Percentiles rank a stretch among this genome's conserved stretches.
These are phyloP conservation scores for Lepidopterella palustris DNA, from an alignment of 495 filamentous ascomycete genomes.

Conservation along the genomic window DNA sequence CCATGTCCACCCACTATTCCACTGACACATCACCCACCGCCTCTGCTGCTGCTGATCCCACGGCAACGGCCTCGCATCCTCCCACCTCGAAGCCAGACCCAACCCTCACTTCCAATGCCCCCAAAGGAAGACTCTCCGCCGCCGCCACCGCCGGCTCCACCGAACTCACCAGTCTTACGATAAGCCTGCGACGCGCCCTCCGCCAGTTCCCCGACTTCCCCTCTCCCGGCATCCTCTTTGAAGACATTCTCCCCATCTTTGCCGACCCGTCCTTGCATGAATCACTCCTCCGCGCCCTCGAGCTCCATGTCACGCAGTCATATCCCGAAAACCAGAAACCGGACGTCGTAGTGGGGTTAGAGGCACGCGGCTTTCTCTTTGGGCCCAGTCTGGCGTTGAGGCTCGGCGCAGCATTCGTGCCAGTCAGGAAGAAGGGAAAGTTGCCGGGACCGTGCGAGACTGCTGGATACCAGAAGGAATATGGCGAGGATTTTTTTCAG, in stretches of 20 bases:
- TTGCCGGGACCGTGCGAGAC: slow-evolving; percentile 81
- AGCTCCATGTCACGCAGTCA: slow-evolving; percentile 64
- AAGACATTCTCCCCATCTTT: slow-evolving; percentile 98
- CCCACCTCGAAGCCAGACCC: slow-evolving; percentile 35
- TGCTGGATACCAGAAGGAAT: slow-evolving; percentile 88
- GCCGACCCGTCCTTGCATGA: slow-evolving; percentile 67
- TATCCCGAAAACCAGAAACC: slow-evolving; percentile 52
- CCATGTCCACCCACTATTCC: slow-evolving; percentile 25
- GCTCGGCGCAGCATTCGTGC: slow-evolving; percentile 83
- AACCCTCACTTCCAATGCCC: slow-evolving; percentile 30
- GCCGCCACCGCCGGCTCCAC: slow-evolving; percentile 39
- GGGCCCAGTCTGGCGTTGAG: slow-evolving; percentile 83
- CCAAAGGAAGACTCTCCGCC: slow-evolving; percentile 39
- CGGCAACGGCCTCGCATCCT: slow-evolving; percentile 35
- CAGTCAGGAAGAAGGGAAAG: slow-evolving; percentile 94
- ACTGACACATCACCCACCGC: slow-evolving; percentile 18
- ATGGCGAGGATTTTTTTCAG: slow-evolving; percentile 93
- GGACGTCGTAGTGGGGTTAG: slow-evolving; percentile 88
- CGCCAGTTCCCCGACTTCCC: slow-evolving; percentile 91
- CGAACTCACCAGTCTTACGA: slow-evolving; percentile 68
- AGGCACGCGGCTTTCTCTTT: slow-evolving; percentile 93
- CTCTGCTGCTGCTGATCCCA: slow-evolving; percentile 16
- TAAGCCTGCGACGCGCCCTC: slow-evolving; percentile 58
- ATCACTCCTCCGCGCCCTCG: slow-evolving; percentile 74
- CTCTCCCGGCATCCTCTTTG: slow-evolving; percentile 87